Percentiles rank a stretch among this genome's conserved stretches.
Conservation (phyloP, 345 rosid genomes). For the Hirschfeldia incana region DNA sequence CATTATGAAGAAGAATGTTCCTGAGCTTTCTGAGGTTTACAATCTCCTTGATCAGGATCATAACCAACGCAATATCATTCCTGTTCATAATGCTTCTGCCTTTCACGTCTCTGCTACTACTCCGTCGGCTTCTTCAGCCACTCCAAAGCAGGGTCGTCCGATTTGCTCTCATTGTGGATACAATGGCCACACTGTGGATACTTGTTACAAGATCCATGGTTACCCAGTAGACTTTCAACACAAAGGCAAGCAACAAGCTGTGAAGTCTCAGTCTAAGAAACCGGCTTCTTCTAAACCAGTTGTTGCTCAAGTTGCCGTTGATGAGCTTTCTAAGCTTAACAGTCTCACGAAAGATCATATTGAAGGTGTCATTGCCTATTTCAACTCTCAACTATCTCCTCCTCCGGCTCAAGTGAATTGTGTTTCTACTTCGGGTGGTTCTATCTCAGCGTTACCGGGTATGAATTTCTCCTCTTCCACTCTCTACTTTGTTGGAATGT, state of each 20-base stretch:
- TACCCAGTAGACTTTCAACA: neutral
- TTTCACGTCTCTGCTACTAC: neutral
- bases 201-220: neutral
- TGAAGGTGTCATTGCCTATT: too few species aligned
- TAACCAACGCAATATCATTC: neutral
- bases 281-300: neutral
- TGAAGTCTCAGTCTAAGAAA: too few species aligned
- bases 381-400: neutral
- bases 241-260: neutral
- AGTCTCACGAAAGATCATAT: neutral
- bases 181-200: neutral
- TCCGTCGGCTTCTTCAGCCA: neutral
- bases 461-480: neutral
- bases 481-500: neutral
- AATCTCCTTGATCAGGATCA: neutral
- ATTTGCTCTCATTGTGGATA: neutral
- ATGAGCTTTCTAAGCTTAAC: too few species aligned
- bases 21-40: neutral
- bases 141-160: neutral
- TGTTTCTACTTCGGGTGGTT: neutral
- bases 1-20: neutral
- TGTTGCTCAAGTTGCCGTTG: neutral
- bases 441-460: neutral
- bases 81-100: neutral
- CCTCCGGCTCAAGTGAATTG: neutral